A percentile compares a stretch with the other conserved stretches of the same genome.
Conservation (phyloP, 805 yeast genomes). For the Grigorovia jiainica region DNA sequence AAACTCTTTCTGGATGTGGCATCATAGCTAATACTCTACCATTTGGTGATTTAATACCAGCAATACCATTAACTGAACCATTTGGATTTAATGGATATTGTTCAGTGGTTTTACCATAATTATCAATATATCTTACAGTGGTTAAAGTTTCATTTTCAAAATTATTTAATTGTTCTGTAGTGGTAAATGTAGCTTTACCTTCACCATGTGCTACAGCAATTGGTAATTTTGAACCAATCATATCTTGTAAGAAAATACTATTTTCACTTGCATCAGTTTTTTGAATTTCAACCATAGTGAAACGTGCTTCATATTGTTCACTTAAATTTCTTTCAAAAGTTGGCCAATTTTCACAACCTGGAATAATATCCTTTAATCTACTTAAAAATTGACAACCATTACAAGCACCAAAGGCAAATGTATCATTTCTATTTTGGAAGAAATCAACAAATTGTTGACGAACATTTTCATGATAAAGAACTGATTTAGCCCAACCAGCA, state of each 20-base stretch:
- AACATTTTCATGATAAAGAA: conserved; percentile 69
- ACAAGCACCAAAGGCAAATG: conserved; percentile 97
- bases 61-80: conserved; percentile 88
- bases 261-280: conserved; percentile 39
- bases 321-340: conserved; percentile 81
- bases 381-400: conserved; percentile 97
- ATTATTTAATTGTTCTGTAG: conserved; percentile 34
- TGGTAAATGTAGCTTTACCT: conserved; percentile 74
- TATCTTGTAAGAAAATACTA: conserved; percentile 70
- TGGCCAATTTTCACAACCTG: conserved; percentile 92
- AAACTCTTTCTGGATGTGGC: conserved; percentile 98
- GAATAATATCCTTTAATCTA: conserved; percentile 69
- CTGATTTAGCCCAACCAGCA: conserved; percentile 98
- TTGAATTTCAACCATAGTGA: conserved; percentile 69
- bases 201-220: conserved; percentile 99
- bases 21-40: conserved; percentile 96
- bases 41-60: conserved; percentile 82
- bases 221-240: conserved; percentile 91
- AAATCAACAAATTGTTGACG: conserved; percentile 68
- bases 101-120: conserved; percentile 77
- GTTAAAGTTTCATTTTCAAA: conserved; percentile 48
- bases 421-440: conserved; percentile 79
- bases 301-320: conserved; percentile 96
- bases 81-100: conserved; percentile 91
- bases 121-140: conserved; percentile 78